Percentiles rank a stretch among this genome's conserved stretches.
phyloP scores from a whole-genome alignment of 352 stramenopile species.

The Phytopythium boreale region DNA sequence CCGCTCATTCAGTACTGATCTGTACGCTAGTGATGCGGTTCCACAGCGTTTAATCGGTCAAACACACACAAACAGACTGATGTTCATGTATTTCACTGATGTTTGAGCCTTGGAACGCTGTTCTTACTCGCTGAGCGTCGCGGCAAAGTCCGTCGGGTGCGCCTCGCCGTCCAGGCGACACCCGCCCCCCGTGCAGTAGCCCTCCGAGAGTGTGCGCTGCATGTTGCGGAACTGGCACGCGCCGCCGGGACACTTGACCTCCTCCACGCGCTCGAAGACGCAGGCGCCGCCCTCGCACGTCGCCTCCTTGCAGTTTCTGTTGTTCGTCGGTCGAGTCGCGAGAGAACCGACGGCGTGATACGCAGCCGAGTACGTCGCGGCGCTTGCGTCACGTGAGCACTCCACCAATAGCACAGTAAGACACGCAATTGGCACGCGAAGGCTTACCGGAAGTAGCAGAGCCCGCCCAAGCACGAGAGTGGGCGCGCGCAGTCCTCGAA shows the following conservation, averaged over 20 bases:
- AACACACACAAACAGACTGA: background rate
- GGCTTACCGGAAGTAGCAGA: conserved; percentile 51
- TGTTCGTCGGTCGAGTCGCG: background rate
- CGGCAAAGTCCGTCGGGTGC: conserved; percentile 37
- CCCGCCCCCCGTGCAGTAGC: conserved; percentile 51
- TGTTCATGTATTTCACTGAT: conserved; percentile 19
- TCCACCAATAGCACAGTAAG: background rate
- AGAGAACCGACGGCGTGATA: background rate
- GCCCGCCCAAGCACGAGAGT: conserved; percentile 43
- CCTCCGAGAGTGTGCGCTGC: conserved; percentile 34
- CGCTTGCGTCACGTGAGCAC: conserved; percentile 12
- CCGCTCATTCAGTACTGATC: conserved; percentile 63
- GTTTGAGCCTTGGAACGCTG: background rate
- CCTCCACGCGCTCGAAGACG: conserved; percentile 39
- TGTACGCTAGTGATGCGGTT: background rate
- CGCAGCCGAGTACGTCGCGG: conserved; percentile 24
- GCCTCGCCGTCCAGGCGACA: conserved; percentile 42
- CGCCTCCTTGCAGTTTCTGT: conserved; percentile 47
- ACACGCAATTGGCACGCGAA: too few species aligned
- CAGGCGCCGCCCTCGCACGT: conserved; percentile 50
- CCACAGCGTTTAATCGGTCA: background rate
- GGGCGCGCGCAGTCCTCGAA: conserved; percentile 44
- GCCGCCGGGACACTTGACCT: conserved; percentile 40
- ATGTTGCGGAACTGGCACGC: conserved; percentile 52
- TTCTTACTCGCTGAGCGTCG: conserved; percentile 41